These are phyloP conservation scores for Trametes villosa DNA, from an alignment of 768 basidiomycete genomes.

Conservation along the genomic window DNA sequence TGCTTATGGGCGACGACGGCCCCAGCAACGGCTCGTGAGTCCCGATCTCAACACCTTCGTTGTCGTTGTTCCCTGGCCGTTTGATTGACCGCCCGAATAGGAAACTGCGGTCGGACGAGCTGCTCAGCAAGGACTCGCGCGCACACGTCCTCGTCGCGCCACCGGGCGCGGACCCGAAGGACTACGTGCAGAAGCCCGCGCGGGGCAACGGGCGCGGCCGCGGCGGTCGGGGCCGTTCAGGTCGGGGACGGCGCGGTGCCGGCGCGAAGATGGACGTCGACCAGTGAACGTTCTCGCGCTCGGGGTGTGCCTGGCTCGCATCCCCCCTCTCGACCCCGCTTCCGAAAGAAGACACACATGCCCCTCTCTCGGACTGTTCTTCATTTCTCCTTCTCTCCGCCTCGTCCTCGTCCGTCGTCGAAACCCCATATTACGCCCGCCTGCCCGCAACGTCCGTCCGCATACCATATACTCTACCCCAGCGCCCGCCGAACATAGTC, in stretches of 20 bases:
- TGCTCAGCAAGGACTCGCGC: slow-evolving; percentile 66
- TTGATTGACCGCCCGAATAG: slow-evolving; percentile 43
- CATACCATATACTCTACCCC: too few species aligned
- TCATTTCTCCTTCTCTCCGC: neutral
- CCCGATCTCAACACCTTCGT: neutral
- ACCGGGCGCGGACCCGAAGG: slow-evolving; percentile 62
- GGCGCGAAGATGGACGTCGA: slow-evolving; percentile 59
- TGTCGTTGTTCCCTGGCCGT: neutral
- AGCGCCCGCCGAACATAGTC: too few species aligned
- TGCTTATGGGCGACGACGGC: slow-evolving; percentile 56
- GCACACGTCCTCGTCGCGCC: slow-evolving; percentile 71
- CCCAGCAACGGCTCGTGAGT: slow-evolving; percentile 60
- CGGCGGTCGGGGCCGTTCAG: too few species aligned
- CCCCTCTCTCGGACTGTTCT: neutral
- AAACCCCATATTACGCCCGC: neutral
- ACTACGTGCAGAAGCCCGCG: slow-evolving; percentile 45
- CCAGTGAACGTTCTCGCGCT: slow-evolving; percentile 33
- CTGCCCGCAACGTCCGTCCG: too few species aligned
- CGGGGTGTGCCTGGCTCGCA: neutral
- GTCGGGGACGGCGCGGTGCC: slow-evolving; percentile 39
- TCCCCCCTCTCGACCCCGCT: too few species aligned
- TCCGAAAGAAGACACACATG: neutral
- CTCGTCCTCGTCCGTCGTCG: neutral
- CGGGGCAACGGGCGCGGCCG: slow-evolving; percentile 31
- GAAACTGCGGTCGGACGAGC: slow-evolving; percentile 85